These are phyloP conservation scores for Cladosporium halotolerans DNA, from an alignment of 2,329 filamentous ascomycete genomes.

Conservation along the genomic window DNA sequence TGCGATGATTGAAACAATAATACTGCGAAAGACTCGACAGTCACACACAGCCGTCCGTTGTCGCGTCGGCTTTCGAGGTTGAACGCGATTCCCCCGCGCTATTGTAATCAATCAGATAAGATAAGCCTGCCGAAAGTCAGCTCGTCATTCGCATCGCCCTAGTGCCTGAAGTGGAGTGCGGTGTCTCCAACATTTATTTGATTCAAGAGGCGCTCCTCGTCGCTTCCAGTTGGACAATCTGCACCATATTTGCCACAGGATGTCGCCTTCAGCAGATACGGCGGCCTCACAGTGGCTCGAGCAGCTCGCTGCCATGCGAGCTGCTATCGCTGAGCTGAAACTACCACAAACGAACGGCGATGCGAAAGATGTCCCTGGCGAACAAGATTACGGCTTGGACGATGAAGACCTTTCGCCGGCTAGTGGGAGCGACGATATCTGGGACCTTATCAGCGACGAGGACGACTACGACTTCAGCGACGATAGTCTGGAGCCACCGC, in stretches of 20 bases:
- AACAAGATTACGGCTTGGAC: constrained; percentile 45
- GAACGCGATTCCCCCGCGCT: too few species aligned
- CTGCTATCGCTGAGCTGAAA: constrained; percentile 69
- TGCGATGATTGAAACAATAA: too few species aligned
- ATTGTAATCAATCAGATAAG: too few species aligned
- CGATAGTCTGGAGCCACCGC: constrained; percentile 44
- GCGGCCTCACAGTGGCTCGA: constrained; percentile 69
- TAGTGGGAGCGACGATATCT: constrained; percentile 71
- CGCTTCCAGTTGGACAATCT: not conserved
- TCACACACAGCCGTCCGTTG: constrained; percentile 5
- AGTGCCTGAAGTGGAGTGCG: constrained; percentile 10
- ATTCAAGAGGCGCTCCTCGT: too few species aligned
- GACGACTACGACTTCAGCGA: constrained; percentile 62
- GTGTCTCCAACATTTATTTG: not conserved
- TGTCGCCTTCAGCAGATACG: constrained; percentile 35
- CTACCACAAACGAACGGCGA: constrained; percentile 44
- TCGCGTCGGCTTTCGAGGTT: too few species aligned
- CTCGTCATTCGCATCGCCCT: constrained; percentile 7
- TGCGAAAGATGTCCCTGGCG: constrained; percentile 29
- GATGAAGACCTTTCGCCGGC: constrained; percentile 58
- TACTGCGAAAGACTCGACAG: not conserved
- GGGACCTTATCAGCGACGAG: constrained; percentile 80
- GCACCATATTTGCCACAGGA: constrained; percentile 14
- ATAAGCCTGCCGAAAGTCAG: not conserved
- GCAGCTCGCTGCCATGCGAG: constrained; percentile 79